Evolutionary conservation across 345 rosid species (phyloP).

Genomic region (Psidium guajava): DNA sequence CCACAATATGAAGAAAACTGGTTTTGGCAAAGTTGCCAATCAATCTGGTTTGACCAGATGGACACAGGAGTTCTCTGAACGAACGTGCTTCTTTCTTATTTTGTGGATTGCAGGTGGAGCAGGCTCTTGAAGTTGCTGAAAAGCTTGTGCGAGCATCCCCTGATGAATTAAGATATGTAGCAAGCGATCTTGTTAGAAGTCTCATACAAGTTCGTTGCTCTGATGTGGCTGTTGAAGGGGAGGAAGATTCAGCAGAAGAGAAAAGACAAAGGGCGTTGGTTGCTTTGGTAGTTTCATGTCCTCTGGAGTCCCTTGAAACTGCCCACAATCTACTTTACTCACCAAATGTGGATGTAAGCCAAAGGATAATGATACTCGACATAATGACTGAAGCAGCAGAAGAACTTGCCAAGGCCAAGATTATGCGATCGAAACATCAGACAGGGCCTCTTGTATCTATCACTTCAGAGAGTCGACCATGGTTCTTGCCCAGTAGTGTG

Average conservation of each 20-base stretch:
- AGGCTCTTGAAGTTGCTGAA: constrained; percentile 77
- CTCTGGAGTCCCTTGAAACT: constrained; percentile 64
- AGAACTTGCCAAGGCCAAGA: constrained; percentile 73
- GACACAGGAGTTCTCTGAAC: background rate
- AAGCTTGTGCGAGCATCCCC: constrained; percentile 93
- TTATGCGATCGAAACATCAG: constrained; percentile 39
- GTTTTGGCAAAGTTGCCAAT: background rate
- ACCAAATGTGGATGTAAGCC: constrained; percentile 82
- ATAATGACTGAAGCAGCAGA: constrained; percentile 87
- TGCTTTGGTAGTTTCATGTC: constrained; percentile 70
- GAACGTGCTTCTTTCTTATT: background rate
- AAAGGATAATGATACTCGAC: constrained; percentile 94
- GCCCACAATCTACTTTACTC: constrained; percentile 61
- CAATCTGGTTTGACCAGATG: background rate
- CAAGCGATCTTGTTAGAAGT: constrained; percentile 68
- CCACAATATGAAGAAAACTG: background rate
- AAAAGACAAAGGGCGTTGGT: constrained; percentile 81
- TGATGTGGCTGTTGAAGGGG: constrained; percentile 80
- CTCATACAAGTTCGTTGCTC: constrained; percentile 90
- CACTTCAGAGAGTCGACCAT: constrained; percentile 71
- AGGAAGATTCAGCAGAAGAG: constrained; percentile 95
- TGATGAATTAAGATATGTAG: constrained; percentile 71
- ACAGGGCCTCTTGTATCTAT: constrained; percentile 43
- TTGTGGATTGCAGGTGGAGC: constrained; percentile 56
- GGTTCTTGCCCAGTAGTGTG: constrained; percentile 76